Percentiles rank a stretch among this genome's conserved stretches.
These are phyloP conservation scores for Brassica nigra DNA, from an alignment of 345 rosid genomes.

Conservation along the genomic window DNA sequence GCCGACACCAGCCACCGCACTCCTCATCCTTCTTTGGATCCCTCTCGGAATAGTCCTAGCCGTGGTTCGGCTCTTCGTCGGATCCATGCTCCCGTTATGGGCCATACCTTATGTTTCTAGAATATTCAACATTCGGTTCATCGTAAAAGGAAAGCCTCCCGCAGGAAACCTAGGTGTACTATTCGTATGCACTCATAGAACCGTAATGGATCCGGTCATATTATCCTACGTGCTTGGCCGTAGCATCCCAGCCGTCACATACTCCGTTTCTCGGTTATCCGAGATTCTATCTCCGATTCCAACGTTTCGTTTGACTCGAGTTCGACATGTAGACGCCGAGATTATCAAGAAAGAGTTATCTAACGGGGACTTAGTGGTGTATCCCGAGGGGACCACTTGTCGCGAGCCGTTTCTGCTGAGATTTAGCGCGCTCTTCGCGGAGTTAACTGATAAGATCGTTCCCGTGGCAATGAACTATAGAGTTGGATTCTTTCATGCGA, in stretches of 20 bases:
- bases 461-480: slow-evolving; percentile 93
- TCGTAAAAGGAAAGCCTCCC: slow-evolving; percentile 76
- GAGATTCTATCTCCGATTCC: slow-evolving; percentile 90
- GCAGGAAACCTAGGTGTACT: slow-evolving; percentile 57
- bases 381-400: slow-evolving; percentile 95
- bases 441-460: slow-evolving; percentile 75
- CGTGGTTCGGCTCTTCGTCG: slow-evolving; percentile 48
- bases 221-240: slow-evolving; percentile 70
- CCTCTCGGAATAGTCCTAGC: slow-evolving; percentile 79
- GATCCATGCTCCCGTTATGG: slow-evolving; percentile 65
- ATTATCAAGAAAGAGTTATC: slow-evolving; percentile 59
- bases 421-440: slow-evolving; percentile 88
- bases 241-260: slow-evolving; percentile 85
- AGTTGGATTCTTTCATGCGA: slow-evolving; percentile 95
- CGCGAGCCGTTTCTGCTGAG: slow-evolving; percentile 84
- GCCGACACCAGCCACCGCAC: slow-evolving; percentile 70
- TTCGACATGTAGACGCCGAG: slow-evolving; percentile 63
- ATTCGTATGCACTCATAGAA: slow-evolving; percentile 89
- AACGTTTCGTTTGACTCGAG: slow-evolving; percentile 74
- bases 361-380: slow-evolving; percentile 75
- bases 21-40: slow-evolving; percentile 77
- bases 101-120: slow-evolving; percentile 57
- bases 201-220: slow-evolving; percentile 90
- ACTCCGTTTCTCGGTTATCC: slow-evolving; percentile 75
- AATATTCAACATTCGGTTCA: slow-evolving; percentile 59